Evolutionary conservation across 1,284 basidiomycete species (phyloP).

Genomic region (Grifola frondosa): DNA sequence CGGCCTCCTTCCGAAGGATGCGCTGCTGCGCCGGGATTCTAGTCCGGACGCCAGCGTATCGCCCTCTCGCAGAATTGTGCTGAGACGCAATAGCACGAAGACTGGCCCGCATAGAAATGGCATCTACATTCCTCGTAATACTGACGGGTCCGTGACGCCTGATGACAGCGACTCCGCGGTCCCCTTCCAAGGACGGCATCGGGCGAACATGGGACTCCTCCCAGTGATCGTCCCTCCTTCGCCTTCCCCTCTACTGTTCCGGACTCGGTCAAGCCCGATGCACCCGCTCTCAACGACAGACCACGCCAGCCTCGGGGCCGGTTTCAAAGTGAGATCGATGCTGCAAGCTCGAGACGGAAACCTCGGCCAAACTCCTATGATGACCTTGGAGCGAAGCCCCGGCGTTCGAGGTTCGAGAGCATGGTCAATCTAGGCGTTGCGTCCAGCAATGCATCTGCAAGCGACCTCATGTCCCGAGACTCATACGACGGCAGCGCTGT

Average conservation of each 20-base stretch:
- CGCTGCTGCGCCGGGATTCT: slow-evolving; percentile 49
- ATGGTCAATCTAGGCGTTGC: slow-evolving; percentile 61
- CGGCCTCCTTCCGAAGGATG: slow-evolving; percentile 58
- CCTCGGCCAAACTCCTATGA: slow-evolving; percentile 68
- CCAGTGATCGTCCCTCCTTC: slow-evolving; percentile 32
- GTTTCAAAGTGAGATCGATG: slow-evolving; percentile 72
- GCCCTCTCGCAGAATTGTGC: slow-evolving; percentile 45
- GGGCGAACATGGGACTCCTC: slow-evolving; percentile 43
- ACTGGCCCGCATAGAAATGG: slow-evolving; percentile 46
- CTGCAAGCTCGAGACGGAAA: slow-evolving; percentile 46
- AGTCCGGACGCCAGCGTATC: slow-evolving; percentile 49
- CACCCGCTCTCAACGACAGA: slow-evolving; percentile 33
- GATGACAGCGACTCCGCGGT: slow-evolving; percentile 41
- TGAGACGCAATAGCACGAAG: slow-evolving; percentile 58
- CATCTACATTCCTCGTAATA: slow-evolving; percentile 46
- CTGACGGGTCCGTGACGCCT: slow-evolving; percentile 22
- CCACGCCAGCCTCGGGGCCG: slow-evolving; percentile 56
- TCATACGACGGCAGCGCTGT: slow-evolving; percentile 63
- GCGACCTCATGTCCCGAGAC: slow-evolving; percentile 61
- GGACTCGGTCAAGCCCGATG: slow-evolving; percentile 21
- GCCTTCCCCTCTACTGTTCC: slow-evolving; percentile 28
- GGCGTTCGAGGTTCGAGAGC: slow-evolving; percentile 64
- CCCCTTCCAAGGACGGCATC: slow-evolving; percentile 61
- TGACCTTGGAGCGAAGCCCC: slow-evolving; percentile 52
- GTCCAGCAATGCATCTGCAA: slow-evolving; percentile 55